Percentiles rank a stretch among this genome's conserved stretches.
These are phyloP conservation scores for Mucuna pruriens DNA, from an alignment of 306 rosid genomes.

Conservation along the genomic window DNA sequence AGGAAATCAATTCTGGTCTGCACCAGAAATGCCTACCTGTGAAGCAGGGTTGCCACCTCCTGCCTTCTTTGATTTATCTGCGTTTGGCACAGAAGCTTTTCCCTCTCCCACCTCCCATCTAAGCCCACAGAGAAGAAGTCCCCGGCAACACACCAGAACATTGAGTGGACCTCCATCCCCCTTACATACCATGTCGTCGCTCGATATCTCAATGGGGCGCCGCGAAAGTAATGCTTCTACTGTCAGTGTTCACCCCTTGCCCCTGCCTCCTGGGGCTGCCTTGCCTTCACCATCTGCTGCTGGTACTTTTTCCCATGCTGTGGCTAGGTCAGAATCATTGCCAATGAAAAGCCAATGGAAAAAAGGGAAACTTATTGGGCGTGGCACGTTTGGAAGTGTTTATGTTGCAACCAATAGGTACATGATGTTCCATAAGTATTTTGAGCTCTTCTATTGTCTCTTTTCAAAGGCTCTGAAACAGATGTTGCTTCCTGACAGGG, in stretches of 20 bases:
- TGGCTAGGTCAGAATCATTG: conserved; percentile 54
- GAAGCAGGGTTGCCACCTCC: conserved; percentile 54
- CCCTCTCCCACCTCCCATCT: conserved; percentile 44
- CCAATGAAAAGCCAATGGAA: conserved; percentile 78
- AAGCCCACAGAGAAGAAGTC: conserved; percentile 65
- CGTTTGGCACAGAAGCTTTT: conserved; percentile 51
- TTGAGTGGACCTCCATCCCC: conserved; percentile 67
- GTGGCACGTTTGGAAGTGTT: conserved; percentile 94
- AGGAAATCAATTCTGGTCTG: conserved; percentile 74
- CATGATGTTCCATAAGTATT: neutral
- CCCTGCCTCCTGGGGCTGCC: conserved; percentile 79
- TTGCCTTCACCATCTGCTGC: conserved; percentile 46
- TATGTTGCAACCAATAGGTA: conserved; percentile 89
- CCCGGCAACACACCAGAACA: conserved; percentile 45
- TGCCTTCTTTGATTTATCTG: conserved; percentile 53
- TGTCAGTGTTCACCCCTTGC: conserved; percentile 74
- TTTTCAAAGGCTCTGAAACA: conserved; percentile 27
- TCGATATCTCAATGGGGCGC: conserved; percentile 45
- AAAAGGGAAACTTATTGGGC: conserved; percentile 93
- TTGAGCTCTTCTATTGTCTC: conserved; percentile 25
- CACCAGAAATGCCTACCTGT: conserved; percentile 61
- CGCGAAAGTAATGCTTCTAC: conserved; percentile 53
- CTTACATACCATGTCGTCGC: conserved; percentile 35
- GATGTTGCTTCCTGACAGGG: conserved; percentile 42
- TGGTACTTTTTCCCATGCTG: conserved; percentile 31